These are phyloP conservation scores for Cylindrotheca fusiformis DNA, from an alignment of 108 stramenopile species.

Conservation along the genomic window DNA sequence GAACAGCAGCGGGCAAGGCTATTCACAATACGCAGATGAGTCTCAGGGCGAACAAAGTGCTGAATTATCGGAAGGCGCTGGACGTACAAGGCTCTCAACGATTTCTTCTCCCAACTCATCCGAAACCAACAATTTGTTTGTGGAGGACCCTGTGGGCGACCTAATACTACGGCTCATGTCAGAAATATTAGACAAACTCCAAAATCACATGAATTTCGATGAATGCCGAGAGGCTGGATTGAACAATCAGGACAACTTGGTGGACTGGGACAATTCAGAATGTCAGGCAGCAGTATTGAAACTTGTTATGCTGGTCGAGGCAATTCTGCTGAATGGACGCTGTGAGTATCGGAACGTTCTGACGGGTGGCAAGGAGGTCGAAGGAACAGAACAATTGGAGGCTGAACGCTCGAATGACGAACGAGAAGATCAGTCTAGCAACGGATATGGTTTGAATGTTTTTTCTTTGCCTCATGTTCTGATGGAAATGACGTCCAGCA, in stretches of 20 bases:
- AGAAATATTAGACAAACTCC: conserved; percentile 61
- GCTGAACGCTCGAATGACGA: neutral
- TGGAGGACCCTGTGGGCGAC: conserved; percentile 19
- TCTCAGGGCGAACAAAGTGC: neutral
- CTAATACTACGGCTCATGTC: conserved; percentile 46
- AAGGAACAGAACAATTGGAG: conserved; percentile 15
- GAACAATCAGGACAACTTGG: conserved; percentile 35
- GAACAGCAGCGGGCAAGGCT: neutral
- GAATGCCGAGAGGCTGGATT: conserved; percentile 38
- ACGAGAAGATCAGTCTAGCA: neutral
- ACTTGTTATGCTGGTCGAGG: conserved; percentile 76
- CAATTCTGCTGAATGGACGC: conserved; percentile 62
- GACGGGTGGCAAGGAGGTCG: neutral
- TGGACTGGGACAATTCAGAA: conserved; percentile 65
- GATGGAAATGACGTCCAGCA: conserved; percentile 80
- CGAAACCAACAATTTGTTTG: neutral
- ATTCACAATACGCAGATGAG: neutral
- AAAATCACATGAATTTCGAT: conserved; percentile 58
- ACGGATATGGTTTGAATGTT: neutral
- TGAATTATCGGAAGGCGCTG: neutral
- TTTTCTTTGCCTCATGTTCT: conserved; percentile 51
- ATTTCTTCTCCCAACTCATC: neutral
- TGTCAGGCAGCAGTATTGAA: conserved; percentile 59
- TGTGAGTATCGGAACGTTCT: conserved; percentile 37
- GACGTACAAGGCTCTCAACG: neutral